Evolutionary conservation across 345 rosid genomes (phyloP), one percentile per base, ranked within the genome.

Genomic region (Rhodamnia argentea): DNA sequence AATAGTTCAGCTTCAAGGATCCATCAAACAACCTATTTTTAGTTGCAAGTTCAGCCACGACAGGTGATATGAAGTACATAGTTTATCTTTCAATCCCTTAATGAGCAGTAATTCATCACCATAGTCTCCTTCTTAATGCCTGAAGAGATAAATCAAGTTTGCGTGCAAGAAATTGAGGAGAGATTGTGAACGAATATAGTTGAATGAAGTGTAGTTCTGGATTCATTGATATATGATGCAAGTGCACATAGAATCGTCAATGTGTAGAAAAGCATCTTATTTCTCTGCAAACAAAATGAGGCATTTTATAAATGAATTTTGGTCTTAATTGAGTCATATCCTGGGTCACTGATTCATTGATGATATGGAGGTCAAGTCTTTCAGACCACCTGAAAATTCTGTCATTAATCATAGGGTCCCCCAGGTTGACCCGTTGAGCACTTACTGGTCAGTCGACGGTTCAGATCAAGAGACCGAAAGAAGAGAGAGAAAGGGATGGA

Each of bases 401-500:
- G 78, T 37, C 47, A 32, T 70, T 70, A 70, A 70, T 90, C 89
- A 85, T 92, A 96, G 99, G 94, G 91, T 92, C 78, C 56, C 95
- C 44, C 94, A 91, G 86, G 92, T 90, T 88, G 98, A 96, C 94
- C 95, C 92, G 7, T 90, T 96, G 88, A 92, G 91, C 83, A 87
- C 89, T 37, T 93, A 93, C 87, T 94, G 96, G 95, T 91, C 95
- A 82, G 89, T 87, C 0, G 93, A 94, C 70, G 90, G 92, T 83
- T 85, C 86, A 0, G 96, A 93, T 84, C 76, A 94, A 50, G 98
- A 93, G 87, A 88, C 88, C 4, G 97, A 95, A 87, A 91, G 98
- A 89, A 93, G 98, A 84, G 99, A 96, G 89, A 93, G 99, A 83
- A 96, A 95, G 88, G 98, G 99, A 82, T 96, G 99, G 99, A 96